phyloP scores from a whole-genome alignment of 1,284 basidiomycete species.

The Moesziomyces aphidis region DNA sequence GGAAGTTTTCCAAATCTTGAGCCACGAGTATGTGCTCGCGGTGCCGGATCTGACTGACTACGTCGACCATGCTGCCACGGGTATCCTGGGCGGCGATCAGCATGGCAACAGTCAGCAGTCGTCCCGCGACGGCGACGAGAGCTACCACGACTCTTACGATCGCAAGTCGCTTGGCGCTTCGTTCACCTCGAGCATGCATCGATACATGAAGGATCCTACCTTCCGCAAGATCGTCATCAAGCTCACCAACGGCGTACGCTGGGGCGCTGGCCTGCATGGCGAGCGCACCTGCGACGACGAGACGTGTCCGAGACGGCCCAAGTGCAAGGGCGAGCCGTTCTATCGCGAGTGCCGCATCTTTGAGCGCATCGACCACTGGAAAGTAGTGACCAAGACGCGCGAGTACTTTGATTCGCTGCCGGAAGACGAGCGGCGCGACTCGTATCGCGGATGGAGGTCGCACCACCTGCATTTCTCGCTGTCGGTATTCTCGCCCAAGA shows the following conservation, averaged over 20 bases:
- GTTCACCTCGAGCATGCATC: conserved; percentile 25
- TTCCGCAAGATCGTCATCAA: conserved; percentile 70
- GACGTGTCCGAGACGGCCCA: conserved; percentile 72
- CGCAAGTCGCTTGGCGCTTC: conserved; percentile 28
- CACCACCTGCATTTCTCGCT: conserved; percentile 94
- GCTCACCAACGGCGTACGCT: conserved; percentile 87
- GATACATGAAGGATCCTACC: conserved; percentile 58
- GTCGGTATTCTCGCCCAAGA: conserved; percentile 77
- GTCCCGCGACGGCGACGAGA: conserved; percentile 17
- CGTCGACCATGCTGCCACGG: conserved; percentile 70
- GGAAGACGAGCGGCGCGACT: conserved; percentile 72
- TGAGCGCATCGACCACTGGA: conserved; percentile 84
- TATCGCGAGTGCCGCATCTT: conserved; percentile 85
- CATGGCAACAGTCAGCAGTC: neutral
- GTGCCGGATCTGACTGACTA: conserved; percentile 69
- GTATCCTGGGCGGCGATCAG: conserved; percentile 45
- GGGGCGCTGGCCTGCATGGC: conserved; percentile 85
- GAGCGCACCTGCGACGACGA: conserved; percentile 85
- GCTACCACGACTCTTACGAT: conserved; percentile 37
- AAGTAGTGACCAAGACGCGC: conserved; percentile 76
- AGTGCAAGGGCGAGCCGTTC: conserved; percentile 76
- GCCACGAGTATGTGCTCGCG: conserved; percentile 73
- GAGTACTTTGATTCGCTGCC: conserved; percentile 69
- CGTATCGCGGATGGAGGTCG: conserved; percentile 88
- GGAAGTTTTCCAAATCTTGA: conserved; percentile 86